Evolutionary conservation across 306 rosid genomes (phyloP), one percentile per base, ranked within the genome.

Genomic region (Rosa lucieae): DNA sequence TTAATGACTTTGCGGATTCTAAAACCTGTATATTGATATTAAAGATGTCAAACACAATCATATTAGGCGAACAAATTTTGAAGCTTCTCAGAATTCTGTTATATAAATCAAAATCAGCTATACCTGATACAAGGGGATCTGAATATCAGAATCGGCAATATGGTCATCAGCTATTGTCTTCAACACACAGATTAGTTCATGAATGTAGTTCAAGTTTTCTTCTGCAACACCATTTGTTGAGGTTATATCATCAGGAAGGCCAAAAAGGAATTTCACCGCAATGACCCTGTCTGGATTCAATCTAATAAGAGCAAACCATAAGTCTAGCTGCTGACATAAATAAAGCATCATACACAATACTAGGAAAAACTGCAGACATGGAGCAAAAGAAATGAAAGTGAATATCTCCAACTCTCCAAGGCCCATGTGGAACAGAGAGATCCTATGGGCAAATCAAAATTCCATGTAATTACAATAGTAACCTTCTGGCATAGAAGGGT

Each of bases 261-360:
- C 99, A 87, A 89, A 95, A 83, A 95, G 93, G 85, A 82, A 83
- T 80, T 89, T 95, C 90, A 95, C 80, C 3, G 79, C 84, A 48
- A 76, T 84, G 80, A 93, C 92, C 87, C 90, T 89, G 85, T 91
- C 90, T 76, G 87, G 74, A 81, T 87, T 78, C 90, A 93, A 90
- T 82, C 96, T 90, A 83, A 79, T 81, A 89, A 88, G 86, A 78
- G 83, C 67, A 85, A 88, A 85, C 70, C 15, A 78, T 88, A 49
- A 92, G 81, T 84, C 32, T 65, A 69, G 59, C 77, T 72, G 48
- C 78, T 80, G 62, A 32, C 20, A 0, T 56, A 13, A 48, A 23
- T 44, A 15, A 2, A 20, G 40, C 26, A 18, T n/a, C 51, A 55
- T 74, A 13, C 69, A 21, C 17, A 48, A 26, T 8, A 37, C 53